Evolutionary conservation across 2,329 filamentous ascomycete species (phyloP).

Genomic region (Aspergillus tanneri): DNA sequence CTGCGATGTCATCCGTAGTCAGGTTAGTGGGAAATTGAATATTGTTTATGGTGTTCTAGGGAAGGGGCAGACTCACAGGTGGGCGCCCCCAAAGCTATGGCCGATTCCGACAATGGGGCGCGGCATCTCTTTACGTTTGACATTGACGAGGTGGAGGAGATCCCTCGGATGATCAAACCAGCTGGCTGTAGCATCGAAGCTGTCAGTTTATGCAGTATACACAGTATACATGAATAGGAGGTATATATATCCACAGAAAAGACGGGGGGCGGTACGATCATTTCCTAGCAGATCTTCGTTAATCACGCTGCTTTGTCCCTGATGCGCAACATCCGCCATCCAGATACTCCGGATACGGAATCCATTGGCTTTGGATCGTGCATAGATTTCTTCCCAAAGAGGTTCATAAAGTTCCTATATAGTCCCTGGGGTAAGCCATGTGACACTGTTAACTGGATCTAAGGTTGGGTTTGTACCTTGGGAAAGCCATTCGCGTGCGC

Average conservation of each 20-base stretch:
- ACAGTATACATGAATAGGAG: no score
- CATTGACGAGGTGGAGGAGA: conserved; percentile 79
- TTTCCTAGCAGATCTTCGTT: conserved; percentile 78
- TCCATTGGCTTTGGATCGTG: conserved; percentile 55
- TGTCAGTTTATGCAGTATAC: conserved; percentile 20
- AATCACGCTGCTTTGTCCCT: conserved; percentile 74
- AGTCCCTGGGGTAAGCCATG: conserved; percentile 8
- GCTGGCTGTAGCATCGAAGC: conserved; percentile 54
- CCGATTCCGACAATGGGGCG: conserved; percentile 81
- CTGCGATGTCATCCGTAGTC: conserved; percentile 23
- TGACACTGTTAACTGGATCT: background rate
- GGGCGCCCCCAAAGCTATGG: conserved; percentile 82
- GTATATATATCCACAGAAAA: no score
- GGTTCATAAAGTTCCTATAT: conserved; percentile 84
- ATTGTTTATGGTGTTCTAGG: background rate
- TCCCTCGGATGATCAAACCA: conserved; percentile 88
- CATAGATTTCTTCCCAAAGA: conserved; percentile 78
- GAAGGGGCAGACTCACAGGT: conserved; percentile 50
- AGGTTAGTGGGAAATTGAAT: conserved; percentile 1
- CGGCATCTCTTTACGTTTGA: conserved; percentile 74
- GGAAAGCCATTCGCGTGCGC: conserved; percentile 91
- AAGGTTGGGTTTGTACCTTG: conserved; percentile 58
- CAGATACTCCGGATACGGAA: conserved; percentile 78
- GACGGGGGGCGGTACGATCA: no score
- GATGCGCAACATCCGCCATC: conserved; percentile 85